phyloP scores from a whole-genome alignment of 176 grass and related monocot species.

The Aegilops umbellulata region DNA sequence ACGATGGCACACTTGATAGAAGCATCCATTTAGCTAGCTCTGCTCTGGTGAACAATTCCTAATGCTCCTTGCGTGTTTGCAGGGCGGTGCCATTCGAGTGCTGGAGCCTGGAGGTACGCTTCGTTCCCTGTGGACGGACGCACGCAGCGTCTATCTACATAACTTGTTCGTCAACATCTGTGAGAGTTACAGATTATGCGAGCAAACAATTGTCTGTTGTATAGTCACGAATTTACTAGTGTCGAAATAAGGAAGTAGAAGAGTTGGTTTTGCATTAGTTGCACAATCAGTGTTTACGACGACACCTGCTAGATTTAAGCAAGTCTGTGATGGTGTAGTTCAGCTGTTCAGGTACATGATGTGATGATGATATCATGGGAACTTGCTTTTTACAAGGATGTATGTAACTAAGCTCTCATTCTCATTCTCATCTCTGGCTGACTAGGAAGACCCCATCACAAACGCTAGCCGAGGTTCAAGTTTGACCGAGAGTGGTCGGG shows the following conservation, averaged over 20 bases:
- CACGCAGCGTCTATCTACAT: neutral
- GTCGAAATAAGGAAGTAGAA: neutral
- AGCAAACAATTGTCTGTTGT: neutral
- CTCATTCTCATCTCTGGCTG: slow-evolving; percentile 22
- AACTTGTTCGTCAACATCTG: neutral
- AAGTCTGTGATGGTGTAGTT: neutral
- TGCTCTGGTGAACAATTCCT: neutral
- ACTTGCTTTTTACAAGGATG: slow-evolving; percentile 9
- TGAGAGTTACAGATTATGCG: neutral
- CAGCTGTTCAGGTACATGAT: neutral
- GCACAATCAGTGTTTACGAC: neutral
- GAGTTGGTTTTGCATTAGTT: neutral
- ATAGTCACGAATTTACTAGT: neutral
- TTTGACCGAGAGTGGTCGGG: slow-evolving; percentile 74
- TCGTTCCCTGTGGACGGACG: neutral
- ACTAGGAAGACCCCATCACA: slow-evolving; percentile 77
- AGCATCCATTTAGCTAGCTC: neutral
- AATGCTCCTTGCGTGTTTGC: slow-evolving; percentile 26
- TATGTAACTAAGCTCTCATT: neutral
- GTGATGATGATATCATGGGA: neutral
- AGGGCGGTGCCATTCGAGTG: slow-evolving; percentile 68
- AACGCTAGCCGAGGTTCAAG: slow-evolving; percentile 88
- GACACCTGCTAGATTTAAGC: neutral
- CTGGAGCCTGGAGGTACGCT: slow-evolving; percentile 57
- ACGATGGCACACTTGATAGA: neutral